phyloP scores from a whole-genome alignment of 768 basidiomycete species.

The Daedalea quercina region DNA sequence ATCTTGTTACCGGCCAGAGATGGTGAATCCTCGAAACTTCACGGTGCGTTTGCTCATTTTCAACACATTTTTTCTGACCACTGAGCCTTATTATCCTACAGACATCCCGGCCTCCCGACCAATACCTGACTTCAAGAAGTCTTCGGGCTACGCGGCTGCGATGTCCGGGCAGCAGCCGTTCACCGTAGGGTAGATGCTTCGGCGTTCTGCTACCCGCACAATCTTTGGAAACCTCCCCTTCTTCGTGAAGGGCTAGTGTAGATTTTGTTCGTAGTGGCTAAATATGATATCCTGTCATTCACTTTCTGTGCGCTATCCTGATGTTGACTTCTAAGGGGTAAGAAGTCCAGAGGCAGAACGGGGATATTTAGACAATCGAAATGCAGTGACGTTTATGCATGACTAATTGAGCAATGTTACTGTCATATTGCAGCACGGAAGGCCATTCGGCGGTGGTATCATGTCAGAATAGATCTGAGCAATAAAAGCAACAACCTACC shows the following conservation, averaged over 20 bases:
- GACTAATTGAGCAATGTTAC: too few relatives aligned
- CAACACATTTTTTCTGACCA: background rate
- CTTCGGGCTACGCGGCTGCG: background rate
- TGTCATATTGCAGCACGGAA: too few relatives aligned
- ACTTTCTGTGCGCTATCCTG: background rate
- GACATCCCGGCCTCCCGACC: background rate
- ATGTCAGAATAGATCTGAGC: too few relatives aligned
- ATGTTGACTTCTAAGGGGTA: too few relatives aligned
- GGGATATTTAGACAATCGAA: too few relatives aligned
- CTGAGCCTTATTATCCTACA: background rate
- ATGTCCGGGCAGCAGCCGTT: background rate
- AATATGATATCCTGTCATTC: too few relatives aligned
- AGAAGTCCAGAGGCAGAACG: too few relatives aligned
- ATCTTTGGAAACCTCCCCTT: constrained; percentile 28
- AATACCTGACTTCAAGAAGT: background rate
- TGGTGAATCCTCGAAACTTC: too few relatives aligned
- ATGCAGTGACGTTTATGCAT: too few relatives aligned
- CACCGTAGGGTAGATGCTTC: background rate
- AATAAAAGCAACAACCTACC: too few relatives aligned
- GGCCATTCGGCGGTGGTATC: too few relatives aligned
- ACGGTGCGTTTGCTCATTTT: background rate
- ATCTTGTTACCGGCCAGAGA: too few relatives aligned
- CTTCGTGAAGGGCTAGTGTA: constrained; percentile 24
- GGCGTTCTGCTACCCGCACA: constrained; percentile 17
- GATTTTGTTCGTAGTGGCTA: background rate